These are phyloP conservation scores for Plantago lanceolata DNA, from an alignment of 305 asterid species.

Conservation along the genomic window DNA sequence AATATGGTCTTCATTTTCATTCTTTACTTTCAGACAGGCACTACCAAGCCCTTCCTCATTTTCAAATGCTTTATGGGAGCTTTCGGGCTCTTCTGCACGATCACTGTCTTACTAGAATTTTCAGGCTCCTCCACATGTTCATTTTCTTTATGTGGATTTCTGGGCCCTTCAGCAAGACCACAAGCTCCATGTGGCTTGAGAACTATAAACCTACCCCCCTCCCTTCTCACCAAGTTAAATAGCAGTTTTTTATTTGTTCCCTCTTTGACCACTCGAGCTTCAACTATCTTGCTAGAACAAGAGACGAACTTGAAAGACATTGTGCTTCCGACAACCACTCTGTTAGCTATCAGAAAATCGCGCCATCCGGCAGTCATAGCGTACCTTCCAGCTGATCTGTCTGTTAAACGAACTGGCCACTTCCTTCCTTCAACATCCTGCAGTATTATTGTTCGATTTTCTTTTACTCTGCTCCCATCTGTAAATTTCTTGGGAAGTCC, in stretches of 20 bases:
- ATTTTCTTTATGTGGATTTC: background rate
- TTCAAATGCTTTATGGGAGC: background rate
- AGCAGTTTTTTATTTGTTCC: background rate
- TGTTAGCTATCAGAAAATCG: slow-evolving; percentile 7
- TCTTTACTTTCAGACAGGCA: background rate
- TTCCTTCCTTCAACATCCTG: slow-evolving; percentile 7
- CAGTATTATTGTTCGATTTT: background rate
- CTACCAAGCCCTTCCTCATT: background rate
- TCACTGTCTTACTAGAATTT: background rate
- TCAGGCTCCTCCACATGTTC: background rate
- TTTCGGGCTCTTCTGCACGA: background rate
- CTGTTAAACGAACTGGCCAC: slow-evolving; percentile 6
- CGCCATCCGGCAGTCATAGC: slow-evolving; percentile 6
- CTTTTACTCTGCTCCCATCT: background rate
- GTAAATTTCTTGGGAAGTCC: background rate
- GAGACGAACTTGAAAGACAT: slow-evolving; percentile 10
- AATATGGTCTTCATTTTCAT: no score
- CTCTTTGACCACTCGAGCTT: slow-evolving; percentile 5
- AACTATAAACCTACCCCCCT: background rate
- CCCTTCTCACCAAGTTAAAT: background rate
- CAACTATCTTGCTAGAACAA: background rate
- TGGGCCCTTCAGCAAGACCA: background rate
- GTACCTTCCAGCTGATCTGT: background rate
- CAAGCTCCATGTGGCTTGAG: background rate
- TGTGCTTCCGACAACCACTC: background rate